Evolutionary conservation across 2,329 filamentous ascomycete genomes (phyloP).

Genomic region (Rhynchosporium secalis): DNA sequence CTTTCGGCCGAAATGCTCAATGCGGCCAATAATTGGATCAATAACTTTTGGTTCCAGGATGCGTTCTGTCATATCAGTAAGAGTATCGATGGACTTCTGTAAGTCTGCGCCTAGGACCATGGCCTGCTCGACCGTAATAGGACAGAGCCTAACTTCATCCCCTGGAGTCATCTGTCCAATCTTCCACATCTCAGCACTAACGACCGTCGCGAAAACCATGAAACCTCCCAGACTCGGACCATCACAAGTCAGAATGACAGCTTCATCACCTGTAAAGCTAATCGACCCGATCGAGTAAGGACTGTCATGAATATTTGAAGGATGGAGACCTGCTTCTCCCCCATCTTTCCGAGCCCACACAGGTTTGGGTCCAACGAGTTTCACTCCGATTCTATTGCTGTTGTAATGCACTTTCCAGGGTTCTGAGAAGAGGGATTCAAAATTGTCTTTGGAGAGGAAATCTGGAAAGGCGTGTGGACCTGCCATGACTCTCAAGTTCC

Average conservation of each 20-base stretch:
- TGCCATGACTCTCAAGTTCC: conserved; percentile 11
- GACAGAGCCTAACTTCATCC: conserved; percentile 10
- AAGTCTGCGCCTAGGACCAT: background rate
- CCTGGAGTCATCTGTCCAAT: conserved; percentile 15
- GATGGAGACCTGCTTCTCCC: conserved; percentile 13
- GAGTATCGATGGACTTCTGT: background rate
- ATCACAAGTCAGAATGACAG: conserved; percentile 14
- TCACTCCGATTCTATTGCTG: conserved; percentile 14
- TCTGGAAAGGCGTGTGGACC: conserved; percentile 11
- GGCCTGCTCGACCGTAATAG: conserved; percentile 6
- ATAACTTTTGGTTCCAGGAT: background rate
- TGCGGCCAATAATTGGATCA: conserved; percentile 6
- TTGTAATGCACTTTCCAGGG: conserved; percentile 16
- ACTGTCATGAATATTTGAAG: conserved; percentile 15
- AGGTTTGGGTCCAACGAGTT: conserved; percentile 5
- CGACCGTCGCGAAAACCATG: conserved; percentile 11
- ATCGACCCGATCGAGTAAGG: conserved; percentile 13
- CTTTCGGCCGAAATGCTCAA: background rate
- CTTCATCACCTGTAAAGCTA: conserved; percentile 14
- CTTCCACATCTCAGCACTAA: conserved; percentile 14
- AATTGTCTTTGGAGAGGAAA: conserved; percentile 7
- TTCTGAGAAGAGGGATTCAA: conserved; percentile 1
- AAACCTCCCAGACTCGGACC: conserved; percentile 12
- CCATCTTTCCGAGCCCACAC: conserved; percentile 12
- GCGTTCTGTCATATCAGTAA: background rate